phyloP scores from a whole-genome alignment of 495 filamentous ascomycete genomes.

The Penicillium alfredii region DNA sequence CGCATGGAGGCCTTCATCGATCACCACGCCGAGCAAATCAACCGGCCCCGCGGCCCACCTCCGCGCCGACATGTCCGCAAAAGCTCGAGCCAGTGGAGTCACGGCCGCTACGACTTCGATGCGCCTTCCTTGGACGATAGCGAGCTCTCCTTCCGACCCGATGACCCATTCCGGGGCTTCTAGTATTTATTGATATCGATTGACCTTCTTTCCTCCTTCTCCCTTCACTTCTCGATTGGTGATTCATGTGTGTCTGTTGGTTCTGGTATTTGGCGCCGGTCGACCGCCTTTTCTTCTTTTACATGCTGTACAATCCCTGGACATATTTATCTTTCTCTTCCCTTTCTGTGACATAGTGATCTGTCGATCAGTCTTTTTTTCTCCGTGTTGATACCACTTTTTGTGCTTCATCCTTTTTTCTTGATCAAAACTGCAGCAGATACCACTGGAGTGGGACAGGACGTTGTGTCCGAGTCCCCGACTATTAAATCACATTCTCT shows the following conservation, averaged over 20 bases:
- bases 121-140: slow-evolving; percentile 27
- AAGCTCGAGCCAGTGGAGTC: slow-evolving; percentile 35
- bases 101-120: slow-evolving; percentile 27
- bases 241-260: too few relatives aligned
- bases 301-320: slow-evolving; percentile 3
- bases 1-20: slow-evolving; percentile 90
- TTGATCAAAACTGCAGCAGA: too few relatives aligned
- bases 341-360: too few relatives aligned
- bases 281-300: slow-evolving; percentile 3
- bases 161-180: slow-evolving; percentile 39
- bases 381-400: slow-evolving; percentile 25
- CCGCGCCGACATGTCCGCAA: slow-evolving; percentile 29
- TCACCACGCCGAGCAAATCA: slow-evolving; percentile 30
- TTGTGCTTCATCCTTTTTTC: too few relatives aligned
- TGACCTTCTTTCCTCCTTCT: slow-evolving; percentile 1
- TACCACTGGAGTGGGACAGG: too few relatives aligned
- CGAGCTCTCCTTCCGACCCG: slow-evolving; percentile 30
- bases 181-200: slow-evolving; percentile 11
- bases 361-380: neutral
- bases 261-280: slow-evolving; percentile 4
- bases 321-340: slow-evolving; percentile 5
- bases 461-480: too few relatives aligned
- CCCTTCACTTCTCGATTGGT: neutral
- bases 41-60: slow-evolving; percentile 5
- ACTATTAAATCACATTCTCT: too few relatives aligned